A percentile compares a stretch with the other conserved stretches of the same genome.
Conservation (phyloP, 139 green algal species). For the Micractinium conductrix region DNA sequence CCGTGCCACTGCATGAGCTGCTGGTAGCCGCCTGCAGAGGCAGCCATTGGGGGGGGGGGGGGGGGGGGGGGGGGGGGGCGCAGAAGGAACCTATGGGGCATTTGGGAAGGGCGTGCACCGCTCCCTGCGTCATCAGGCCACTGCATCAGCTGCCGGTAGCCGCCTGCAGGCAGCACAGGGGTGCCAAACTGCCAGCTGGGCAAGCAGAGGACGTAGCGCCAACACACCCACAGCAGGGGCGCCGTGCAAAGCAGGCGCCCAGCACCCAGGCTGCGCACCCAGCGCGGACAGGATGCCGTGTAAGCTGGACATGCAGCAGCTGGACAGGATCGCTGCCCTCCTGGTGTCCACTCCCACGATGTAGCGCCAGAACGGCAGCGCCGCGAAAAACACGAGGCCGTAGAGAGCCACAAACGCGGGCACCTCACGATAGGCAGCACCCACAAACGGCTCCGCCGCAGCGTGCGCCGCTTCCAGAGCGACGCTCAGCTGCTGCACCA, state of each 20-base stretch:
- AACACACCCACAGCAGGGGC: neutral
- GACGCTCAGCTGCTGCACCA: neutral
- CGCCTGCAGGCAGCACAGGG: too few species aligned
- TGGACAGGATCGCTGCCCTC: conserved; percentile 28
- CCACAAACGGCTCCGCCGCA: conserved; percentile 7
- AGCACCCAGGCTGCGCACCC: neutral
- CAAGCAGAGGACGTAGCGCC: too few species aligned
- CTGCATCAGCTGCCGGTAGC: too few species aligned
- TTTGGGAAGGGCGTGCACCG: too few species aligned
- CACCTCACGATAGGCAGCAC: conserved; percentile 11
- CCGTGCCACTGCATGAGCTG: conserved; percentile 3
- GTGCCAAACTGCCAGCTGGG: too few species aligned
- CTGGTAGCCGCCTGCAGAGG: conserved; percentile 15
- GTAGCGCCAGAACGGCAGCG: conserved; percentile 21
- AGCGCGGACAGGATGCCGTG: conserved; percentile 7
- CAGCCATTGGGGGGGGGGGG: too few species aligned
- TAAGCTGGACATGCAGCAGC: conserved; percentile 25
- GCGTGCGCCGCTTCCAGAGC: conserved; percentile 1
- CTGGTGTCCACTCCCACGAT: neutral
- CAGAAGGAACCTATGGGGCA: too few species aligned
- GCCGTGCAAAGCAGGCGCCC: neutral
- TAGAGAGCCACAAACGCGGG: conserved; percentile 28
- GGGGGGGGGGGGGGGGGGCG: too few species aligned
- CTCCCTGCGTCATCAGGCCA: too few species aligned
- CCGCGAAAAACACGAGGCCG: neutral